These are phyloP conservation scores for Closterium sp. DNA, from an alignment of 139 green algal genomes.

Conservation along the genomic window DNA sequence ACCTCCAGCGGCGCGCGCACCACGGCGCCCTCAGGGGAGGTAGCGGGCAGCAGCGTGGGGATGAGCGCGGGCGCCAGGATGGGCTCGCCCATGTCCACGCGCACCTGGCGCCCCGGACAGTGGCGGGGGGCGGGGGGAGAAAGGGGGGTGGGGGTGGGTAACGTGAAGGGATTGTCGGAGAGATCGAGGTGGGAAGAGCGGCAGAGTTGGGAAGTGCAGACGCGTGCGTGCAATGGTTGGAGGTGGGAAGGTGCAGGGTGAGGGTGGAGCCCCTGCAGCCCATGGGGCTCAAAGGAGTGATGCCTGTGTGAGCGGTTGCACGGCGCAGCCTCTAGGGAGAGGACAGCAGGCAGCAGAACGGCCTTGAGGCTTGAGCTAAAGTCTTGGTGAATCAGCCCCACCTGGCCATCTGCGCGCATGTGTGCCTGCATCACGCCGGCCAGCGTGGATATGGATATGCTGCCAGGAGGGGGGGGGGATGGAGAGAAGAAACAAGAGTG, in stretches of 20 bases:
- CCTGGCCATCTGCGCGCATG: neutral
- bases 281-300: no score
- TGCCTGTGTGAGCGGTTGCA: no score
- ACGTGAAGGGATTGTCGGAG: no score
- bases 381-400: neutral
- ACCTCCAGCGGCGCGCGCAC: conserved; percentile 71
- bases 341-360: neutral
- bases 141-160: neutral
- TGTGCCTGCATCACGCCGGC: neutral
- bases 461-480: neutral
- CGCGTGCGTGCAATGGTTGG: neutral
- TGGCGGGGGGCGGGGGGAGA: neutral
- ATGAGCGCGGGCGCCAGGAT: conserved; percentile 74
- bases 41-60: conserved; percentile 76
- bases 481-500: neutral
- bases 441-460: neutral
- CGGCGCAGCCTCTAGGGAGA: no score
- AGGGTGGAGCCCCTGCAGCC: no score
- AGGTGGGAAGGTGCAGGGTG: neutral
- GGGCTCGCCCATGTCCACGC: conserved; percentile 95
- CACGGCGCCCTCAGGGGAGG: conserved; percentile 58
- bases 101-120: conserved; percentile 76
- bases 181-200: neutral
- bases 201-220: neutral
- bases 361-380: no score